Evolutionary conservation across 2,329 filamentous ascomycete species (phyloP).

Genomic region (Fusarium sp.): DNA sequence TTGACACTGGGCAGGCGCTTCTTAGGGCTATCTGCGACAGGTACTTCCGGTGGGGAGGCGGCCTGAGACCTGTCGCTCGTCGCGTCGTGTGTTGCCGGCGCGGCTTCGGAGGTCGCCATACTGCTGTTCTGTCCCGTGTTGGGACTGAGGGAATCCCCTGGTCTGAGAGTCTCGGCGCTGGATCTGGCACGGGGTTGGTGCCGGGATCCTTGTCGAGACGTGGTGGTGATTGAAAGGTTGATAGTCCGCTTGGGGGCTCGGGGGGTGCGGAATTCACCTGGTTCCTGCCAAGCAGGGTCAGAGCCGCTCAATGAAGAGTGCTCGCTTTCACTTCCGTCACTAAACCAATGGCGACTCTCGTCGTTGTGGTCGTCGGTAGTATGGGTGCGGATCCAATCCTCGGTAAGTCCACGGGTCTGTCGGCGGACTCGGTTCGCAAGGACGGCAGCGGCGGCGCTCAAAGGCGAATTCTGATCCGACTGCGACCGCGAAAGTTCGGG

Average conservation of each 20-base stretch:
- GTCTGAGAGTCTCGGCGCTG: slow-evolving; percentile 68
- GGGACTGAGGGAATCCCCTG: slow-evolving; percentile 44
- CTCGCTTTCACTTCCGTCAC: slow-evolving; percentile 78
- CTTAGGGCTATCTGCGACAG: slow-evolving; percentile 44
- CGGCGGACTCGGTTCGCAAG: slow-evolving; percentile 73
- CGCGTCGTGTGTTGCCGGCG: slow-evolving; percentile 45
- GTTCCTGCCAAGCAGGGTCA: slow-evolving; percentile 65
- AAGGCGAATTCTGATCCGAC: slow-evolving; percentile 46
- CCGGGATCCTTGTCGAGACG: slow-evolving; percentile 49
- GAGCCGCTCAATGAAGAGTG: slow-evolving; percentile 80
- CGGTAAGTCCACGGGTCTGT: slow-evolving; percentile 74
- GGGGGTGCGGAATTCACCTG: slow-evolving; percentile 62
- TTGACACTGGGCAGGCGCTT: slow-evolving; percentile 39
- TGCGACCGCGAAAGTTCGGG: slow-evolving; percentile 56
- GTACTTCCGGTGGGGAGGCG: slow-evolving; percentile 41
- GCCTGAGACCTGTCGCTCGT: slow-evolving; percentile 44
- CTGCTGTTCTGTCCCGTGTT: slow-evolving; percentile 46
- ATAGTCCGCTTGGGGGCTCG: slow-evolving; percentile 51
- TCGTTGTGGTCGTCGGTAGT: slow-evolving; percentile 74
- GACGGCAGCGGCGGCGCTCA: slow-evolving; percentile 70
- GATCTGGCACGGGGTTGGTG: slow-evolving; percentile 62
- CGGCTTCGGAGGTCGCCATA: slow-evolving; percentile 51
- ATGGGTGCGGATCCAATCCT: slow-evolving; percentile 89
- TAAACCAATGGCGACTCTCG: slow-evolving; percentile 85
- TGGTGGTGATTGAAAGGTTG: slow-evolving; percentile 6